A percentile compares a stretch with the other conserved stretches of the same genome.
phyloP scores from a whole-genome alignment of 1,284 basidiomycete species.

The Crocinoboletus sp. region DNA sequence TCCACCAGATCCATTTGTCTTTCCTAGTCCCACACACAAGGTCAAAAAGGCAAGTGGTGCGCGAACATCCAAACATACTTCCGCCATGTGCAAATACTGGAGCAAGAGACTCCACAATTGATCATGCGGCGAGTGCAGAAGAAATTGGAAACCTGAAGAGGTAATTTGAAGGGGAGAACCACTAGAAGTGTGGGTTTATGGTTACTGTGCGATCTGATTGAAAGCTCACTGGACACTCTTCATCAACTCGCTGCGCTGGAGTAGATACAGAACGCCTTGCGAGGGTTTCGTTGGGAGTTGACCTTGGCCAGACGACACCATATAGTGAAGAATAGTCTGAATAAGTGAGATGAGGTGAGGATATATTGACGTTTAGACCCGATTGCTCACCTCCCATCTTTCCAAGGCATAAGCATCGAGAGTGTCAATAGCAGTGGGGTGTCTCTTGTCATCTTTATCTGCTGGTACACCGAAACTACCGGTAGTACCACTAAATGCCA shows the following conservation, averaged over 20 bases:
- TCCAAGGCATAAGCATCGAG: slow-evolving; percentile 86
- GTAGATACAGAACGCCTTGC: slow-evolving; percentile 77
- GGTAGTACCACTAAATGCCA: slow-evolving; percentile 68
- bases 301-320: slow-evolving; percentile 91
- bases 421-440: slow-evolving; percentile 52
- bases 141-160: slow-evolving; percentile 94
- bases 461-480: slow-evolving; percentile 90
- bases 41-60: slow-evolving; percentile 4
- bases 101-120: slow-evolving; percentile 97
- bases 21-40: slow-evolving; percentile 44
- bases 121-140: slow-evolving; percentile 93
- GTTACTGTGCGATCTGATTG: not conserved
- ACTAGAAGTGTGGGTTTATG: slow-evolving; percentile 32
- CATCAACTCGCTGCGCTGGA: slow-evolving; percentile 90
- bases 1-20: slow-evolving; percentile 90
- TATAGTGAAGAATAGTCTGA: slow-evolving; percentile 92
- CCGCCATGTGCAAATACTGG: slow-evolving; percentile 81
- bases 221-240: slow-evolving; percentile 49
- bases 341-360: not conserved
- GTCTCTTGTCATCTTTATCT: slow-evolving; percentile 55
- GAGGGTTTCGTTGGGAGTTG: slow-evolving; percentile 68
- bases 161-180: slow-evolving; percentile 76
- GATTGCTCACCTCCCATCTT: slow-evolving; percentile 82
- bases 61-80: slow-evolving; percentile 44
- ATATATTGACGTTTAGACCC: not conserved